phyloP scores from a whole-genome alignment of 257 asterid species.

The Fraxinus cuspidata region DNA sequence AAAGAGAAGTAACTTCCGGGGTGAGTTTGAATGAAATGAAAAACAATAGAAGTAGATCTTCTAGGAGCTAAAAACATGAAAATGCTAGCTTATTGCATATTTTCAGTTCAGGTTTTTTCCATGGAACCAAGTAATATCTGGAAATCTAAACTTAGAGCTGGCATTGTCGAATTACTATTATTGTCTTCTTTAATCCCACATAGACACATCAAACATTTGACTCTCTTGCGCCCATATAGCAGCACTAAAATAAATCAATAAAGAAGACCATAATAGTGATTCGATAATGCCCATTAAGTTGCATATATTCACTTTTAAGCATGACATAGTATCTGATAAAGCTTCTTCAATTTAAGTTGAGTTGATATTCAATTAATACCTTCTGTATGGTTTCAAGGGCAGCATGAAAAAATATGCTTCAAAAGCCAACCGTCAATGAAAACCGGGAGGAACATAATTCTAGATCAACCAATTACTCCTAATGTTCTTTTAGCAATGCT shows the following conservation, averaged over 20 bases:
- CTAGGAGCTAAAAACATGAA: not conserved
- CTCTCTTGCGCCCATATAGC: not conserved
- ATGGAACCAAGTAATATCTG: not conserved
- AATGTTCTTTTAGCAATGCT: not conserved
- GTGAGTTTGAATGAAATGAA: not conserved
- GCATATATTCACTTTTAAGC: not conserved
- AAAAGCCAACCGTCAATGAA: not conserved
- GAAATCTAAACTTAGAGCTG: not conserved
- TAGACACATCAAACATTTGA: not conserved
- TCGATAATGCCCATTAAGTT: not conserved
- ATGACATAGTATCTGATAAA: not conserved
- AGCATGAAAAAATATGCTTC: not conserved
- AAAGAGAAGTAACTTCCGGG: not conserved
- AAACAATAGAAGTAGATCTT: not conserved
- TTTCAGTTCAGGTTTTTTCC: not conserved
- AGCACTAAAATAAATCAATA: not conserved
- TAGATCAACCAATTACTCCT: not conserved
- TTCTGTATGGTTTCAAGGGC: not conserved
- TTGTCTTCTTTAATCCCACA: not conserved
- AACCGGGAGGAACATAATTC: not conserved
- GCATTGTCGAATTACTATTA: not conserved
- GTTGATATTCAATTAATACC: not conserved
- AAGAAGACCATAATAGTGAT: not conserved
- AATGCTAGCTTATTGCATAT: not conserved
- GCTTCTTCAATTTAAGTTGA: not conserved